These are phyloP conservation scores for Diaporthe citriasiana DNA, from an alignment of 2,329 filamentous ascomycete genomes.

Conservation along the genomic window DNA sequence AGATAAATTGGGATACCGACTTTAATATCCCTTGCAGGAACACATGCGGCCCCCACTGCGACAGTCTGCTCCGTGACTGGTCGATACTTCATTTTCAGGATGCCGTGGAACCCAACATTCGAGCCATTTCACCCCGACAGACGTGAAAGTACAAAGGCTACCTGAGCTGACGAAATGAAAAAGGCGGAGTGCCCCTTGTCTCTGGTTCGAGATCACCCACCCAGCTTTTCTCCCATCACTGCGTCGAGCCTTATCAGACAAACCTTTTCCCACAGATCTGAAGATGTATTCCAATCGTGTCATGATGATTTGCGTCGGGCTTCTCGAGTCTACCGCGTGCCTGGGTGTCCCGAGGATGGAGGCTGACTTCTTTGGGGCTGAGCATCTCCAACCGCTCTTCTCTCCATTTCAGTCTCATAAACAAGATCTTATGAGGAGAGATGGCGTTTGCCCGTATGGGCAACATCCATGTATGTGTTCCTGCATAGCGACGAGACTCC, in stretches of 20 bases:
- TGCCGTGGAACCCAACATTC: neutral
- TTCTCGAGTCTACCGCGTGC: neutral
- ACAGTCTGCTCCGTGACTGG: neutral
- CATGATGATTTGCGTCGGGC: neutral
- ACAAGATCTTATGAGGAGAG: neutral
- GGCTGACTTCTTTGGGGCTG: neutral
- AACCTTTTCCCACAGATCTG: too few relatives aligned
- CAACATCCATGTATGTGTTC: neutral
- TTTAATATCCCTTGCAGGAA: neutral
- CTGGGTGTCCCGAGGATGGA: neutral
- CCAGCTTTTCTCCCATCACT: neutral
- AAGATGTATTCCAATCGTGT: neutral
- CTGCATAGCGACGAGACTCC: neutral
- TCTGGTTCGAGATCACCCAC: neutral
- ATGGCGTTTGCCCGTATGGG: neutral
- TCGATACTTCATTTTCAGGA: neutral
- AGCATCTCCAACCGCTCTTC: neutral
- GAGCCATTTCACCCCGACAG: neutral
- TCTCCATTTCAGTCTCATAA: neutral
- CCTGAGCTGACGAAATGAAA: neutral
- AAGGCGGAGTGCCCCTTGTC: neutral
- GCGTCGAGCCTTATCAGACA: neutral
- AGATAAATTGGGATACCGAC: neutral
- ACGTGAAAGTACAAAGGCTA: neutral
- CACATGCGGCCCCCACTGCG: neutral